These are phyloP conservation scores for Botrytis tulipae DNA, from an alignment of 2,329 filamentous ascomycete species.

Conservation along the genomic window DNA sequence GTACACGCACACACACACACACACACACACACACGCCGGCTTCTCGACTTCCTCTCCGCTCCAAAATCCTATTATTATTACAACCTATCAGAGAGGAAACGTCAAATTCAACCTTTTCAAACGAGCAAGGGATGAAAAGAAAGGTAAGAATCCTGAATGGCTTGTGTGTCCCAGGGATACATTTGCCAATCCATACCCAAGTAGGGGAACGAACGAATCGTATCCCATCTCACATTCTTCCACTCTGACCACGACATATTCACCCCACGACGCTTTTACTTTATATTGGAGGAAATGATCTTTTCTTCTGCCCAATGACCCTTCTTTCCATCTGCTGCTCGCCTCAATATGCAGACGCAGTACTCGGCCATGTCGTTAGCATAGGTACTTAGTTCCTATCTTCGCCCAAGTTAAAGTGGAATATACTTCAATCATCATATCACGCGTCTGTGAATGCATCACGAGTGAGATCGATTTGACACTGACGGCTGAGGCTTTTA, in stretches of 20 bases:
- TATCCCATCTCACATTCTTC: conserved; percentile 2
- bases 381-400: not conserved
- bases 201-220: not conserved
- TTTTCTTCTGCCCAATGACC: not conserved
- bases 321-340: not conserved
- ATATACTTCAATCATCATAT: not conserved
- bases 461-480: not conserved
- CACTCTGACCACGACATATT: not conserved
- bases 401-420: not conserved
- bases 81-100: not conserved
- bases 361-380: not conserved
- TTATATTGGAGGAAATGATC: conserved; percentile 11
- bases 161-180: conserved; percentile 10
- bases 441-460: not conserved
- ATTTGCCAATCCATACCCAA: conserved; percentile 7
- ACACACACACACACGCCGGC: not conserved
- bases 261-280: not conserved
- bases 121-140: not conserved
- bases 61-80: not conserved
- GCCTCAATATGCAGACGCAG: not conserved
- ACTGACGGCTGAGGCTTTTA: not conserved
- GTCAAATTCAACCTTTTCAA: not conserved
- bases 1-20: no score
- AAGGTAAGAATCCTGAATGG: conserved; percentile 12
- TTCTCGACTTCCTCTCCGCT: not conserved